Evolutionary conservation across 2,329 filamentous ascomycete species (phyloP).

Genomic region (Verticillium dahliae): DNA sequence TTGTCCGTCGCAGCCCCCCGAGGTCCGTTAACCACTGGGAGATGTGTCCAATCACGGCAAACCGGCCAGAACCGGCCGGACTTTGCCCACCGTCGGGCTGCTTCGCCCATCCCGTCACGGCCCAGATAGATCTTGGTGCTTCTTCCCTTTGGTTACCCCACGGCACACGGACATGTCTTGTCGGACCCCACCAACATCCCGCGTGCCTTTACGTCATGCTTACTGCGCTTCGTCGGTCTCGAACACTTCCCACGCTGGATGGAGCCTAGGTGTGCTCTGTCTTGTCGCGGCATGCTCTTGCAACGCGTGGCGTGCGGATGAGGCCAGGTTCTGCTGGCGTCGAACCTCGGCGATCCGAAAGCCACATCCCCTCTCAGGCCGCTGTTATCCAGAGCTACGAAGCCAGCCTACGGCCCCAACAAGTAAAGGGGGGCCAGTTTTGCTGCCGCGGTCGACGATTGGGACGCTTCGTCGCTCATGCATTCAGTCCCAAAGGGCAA

Average conservation of each 20-base stretch:
- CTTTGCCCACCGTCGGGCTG: not conserved
- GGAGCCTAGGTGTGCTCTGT: not conserved
- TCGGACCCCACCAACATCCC: not conserved
- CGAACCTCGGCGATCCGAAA: not conserved
- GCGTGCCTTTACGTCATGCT: not conserved
- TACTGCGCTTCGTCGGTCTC: not conserved
- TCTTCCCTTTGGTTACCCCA: not conserved
- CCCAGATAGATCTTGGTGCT: not conserved
- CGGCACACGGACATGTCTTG: not conserved
- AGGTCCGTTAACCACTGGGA: not conserved
- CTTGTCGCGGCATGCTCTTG: not conserved
- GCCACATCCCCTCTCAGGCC: not conserved
- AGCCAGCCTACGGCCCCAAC: too few relatives aligned
- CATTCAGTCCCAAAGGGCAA: not conserved
- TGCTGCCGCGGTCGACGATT: not conserved
- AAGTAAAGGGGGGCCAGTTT: not conserved
- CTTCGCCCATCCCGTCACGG: not conserved
- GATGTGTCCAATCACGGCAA: not conserved
- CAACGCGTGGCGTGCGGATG: not conserved
- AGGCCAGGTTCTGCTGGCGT: not conserved
- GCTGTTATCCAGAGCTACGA: too few relatives aligned
- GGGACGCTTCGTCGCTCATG: not conserved
- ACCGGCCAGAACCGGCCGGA: not conserved
- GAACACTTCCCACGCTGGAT: not conserved
- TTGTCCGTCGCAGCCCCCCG: not conserved